phyloP scores from a whole-genome alignment of 495 filamentous ascomycete genomes.

The Aspergillus incahuasiensis region DNA sequence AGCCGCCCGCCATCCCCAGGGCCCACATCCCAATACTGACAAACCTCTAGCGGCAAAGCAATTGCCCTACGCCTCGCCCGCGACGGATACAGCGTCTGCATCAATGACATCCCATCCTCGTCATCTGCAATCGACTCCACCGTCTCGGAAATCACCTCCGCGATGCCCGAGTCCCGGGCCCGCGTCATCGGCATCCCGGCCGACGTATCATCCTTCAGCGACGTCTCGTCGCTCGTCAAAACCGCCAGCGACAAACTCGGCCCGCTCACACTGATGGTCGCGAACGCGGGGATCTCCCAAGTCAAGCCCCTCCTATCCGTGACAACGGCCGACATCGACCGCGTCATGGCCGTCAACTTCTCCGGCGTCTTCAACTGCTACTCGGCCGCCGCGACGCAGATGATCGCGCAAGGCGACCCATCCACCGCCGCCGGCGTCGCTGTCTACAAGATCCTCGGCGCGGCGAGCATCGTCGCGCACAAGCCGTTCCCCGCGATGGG shows the following conservation, averaged over 20 bases:
- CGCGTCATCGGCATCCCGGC: slow-evolving; percentile 36
- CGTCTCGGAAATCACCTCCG: slow-evolving; percentile 32
- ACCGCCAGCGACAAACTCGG: slow-evolving; percentile 45
- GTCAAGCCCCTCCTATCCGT: slow-evolving; percentile 59
- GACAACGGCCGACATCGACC: slow-evolving; percentile 50
- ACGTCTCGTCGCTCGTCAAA: slow-evolving; percentile 47
- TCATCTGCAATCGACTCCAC: slow-evolving; percentile 41
- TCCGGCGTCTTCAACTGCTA: slow-evolving; percentile 65
- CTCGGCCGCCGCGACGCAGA: slow-evolving; percentile 60
- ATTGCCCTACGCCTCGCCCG: slow-evolving; percentile 55
- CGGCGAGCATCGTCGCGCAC: slow-evolving; percentile 53
- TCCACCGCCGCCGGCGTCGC: slow-evolving; percentile 26
- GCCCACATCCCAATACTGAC: not conserved
- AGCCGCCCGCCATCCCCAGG: slow-evolving; percentile 1
- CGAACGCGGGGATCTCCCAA: slow-evolving; percentile 59
- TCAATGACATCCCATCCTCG: slow-evolving; percentile 53
- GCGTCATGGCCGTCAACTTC: slow-evolving; percentile 54
- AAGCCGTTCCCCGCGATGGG: slow-evolving; percentile 47
- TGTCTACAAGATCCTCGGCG: slow-evolving; percentile 51
- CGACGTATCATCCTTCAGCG: slow-evolving; percentile 47
- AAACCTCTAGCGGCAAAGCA: slow-evolving; percentile 44
- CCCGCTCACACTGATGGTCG: slow-evolving; percentile 36
- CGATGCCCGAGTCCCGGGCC: slow-evolving; percentile 36
- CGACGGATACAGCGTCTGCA: slow-evolving; percentile 57
- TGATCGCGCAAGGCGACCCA: slow-evolving; percentile 39